Conservation (phyloP, 2,329 filamentous ascomycete species). For the Arachnomyces sp. region DNA sequence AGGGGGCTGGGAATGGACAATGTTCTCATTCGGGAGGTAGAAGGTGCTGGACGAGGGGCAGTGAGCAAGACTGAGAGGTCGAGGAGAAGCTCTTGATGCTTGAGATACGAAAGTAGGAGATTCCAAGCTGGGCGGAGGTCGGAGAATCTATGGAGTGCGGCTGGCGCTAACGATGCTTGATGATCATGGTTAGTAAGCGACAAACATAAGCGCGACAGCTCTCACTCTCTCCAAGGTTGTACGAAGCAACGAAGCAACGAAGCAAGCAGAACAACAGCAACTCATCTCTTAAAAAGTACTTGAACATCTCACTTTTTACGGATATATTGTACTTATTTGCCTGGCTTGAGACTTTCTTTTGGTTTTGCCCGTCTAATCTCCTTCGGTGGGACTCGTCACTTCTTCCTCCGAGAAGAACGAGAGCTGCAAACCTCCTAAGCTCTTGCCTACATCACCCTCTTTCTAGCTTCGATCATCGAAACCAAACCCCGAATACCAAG, state of each 20-base stretch:
- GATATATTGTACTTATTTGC: too few species aligned
- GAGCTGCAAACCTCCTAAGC: too few species aligned
- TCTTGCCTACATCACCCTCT: constrained; percentile 5
- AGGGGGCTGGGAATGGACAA: neutral
- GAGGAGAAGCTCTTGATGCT: neutral
- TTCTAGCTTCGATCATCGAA: constrained; percentile 8
- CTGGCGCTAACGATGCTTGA: neutral
- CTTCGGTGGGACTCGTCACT: neutral
- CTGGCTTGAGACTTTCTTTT: too few species aligned
- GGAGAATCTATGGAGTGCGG: constrained; percentile 1
- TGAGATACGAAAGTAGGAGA: neutral
- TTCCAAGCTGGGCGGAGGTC: neutral
- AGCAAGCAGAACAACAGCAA: too few species aligned
- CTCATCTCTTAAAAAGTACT: too few species aligned
- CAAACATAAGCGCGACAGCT: too few species aligned
- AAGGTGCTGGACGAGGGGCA: neutral
- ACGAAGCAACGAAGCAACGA: too few species aligned
- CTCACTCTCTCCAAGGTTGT: too few species aligned
- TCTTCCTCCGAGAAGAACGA: neutral
- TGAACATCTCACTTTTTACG: too few species aligned
- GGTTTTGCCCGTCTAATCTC: too few species aligned
- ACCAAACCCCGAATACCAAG: constrained; percentile 19
- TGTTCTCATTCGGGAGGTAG: neutral
- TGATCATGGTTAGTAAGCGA: too few species aligned
- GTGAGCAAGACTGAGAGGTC: neutral